Evolutionary conservation across 257 asterid genomes (phyloP).

Genomic region (Nicotiana benthamiana): DNA sequence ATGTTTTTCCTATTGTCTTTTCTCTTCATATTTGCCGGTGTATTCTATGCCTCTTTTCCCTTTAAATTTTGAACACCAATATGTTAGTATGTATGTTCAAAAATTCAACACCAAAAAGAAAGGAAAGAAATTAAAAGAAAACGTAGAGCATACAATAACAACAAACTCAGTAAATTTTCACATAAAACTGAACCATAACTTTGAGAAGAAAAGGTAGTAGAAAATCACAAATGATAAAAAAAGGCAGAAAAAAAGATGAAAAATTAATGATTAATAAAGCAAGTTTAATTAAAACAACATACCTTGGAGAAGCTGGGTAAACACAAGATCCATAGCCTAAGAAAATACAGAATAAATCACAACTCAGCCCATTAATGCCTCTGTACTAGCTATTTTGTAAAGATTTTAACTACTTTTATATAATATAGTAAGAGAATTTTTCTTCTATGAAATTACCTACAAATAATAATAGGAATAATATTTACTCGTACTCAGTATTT

Average conservation of each 20-base stretch:
- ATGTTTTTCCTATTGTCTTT: too few relatives aligned
- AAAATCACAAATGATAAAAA: slow-evolving; percentile 4
- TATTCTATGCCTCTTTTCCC: too few relatives aligned
- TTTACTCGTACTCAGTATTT: too few relatives aligned
- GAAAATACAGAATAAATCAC: neutral
- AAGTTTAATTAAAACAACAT: neutral
- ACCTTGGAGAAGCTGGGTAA: slow-evolving; percentile 78
- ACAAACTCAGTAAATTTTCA: too few relatives aligned
- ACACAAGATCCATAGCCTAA: slow-evolving; percentile 92
- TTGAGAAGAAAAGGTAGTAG: neutral
- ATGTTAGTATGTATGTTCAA: neutral
- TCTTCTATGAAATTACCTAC: too few relatives aligned
- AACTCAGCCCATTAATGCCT: neutral
- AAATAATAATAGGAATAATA: too few relatives aligned
- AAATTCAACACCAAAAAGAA: neutral
- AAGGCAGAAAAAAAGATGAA: neutral
- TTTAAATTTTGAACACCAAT: neutral
- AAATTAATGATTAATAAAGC: neutral
- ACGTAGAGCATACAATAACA: too few relatives aligned
- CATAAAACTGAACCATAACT: neutral
- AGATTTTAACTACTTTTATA: neutral
- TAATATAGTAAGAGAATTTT: neutral
- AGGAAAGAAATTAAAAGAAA: neutral
- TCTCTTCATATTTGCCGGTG: too few relatives aligned
- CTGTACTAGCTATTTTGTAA: neutral